Base-by-base conservation (phyloP, 2,329 filamentous ascomycete genomes). In the Colletotrichum truncatum region DNA sequence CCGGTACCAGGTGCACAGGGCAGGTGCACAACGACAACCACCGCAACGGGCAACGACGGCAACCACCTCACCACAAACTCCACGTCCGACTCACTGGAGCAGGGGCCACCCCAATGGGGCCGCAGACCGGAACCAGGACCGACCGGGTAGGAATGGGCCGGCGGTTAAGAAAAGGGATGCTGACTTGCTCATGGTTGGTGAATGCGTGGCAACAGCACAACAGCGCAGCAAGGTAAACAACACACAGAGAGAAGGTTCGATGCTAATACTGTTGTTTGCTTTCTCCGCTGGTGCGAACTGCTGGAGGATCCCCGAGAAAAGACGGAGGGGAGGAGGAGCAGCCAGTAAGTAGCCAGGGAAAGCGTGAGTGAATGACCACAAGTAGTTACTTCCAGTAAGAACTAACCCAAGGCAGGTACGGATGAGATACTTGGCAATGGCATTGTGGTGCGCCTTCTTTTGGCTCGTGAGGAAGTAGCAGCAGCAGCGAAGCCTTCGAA, bases 61-160 rank as follows among this genome's bases (percentile, higher is more conserved):
- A 16, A 26, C 45, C 11, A 18, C 26, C 45, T 28, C 46, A 18
- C 23, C 34, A 36, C n/a, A 39, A 32, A 21, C 30, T 46, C 54
- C 49, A 45, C 32, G 49, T n/a, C 57, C 56, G 41, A 36, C 48
- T 23, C 23, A 41, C 56, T 54, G 62, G 41, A 55, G 39, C 60
- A 59, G 46, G 61, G 61, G 39, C 39, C 46, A 48, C 5, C 30
- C 30, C 12, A 32, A 52, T 34, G 61, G 43, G 56, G 21, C 54
- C 41, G 41, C 41, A 26, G 41, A 23, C 62, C 56, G 56, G 56
- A 48, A 48, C 32, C 56, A 61, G 39, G 61, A 61, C 61, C 39
- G 56, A 41, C 56, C 48, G 38, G 48, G 39, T 7, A 64, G 36
- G 28, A 52, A 28, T 21, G 32, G 46, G 30, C 46, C 61, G 60